Conservation (phyloP, 257 asterid species). For the Plantago major region DNA sequence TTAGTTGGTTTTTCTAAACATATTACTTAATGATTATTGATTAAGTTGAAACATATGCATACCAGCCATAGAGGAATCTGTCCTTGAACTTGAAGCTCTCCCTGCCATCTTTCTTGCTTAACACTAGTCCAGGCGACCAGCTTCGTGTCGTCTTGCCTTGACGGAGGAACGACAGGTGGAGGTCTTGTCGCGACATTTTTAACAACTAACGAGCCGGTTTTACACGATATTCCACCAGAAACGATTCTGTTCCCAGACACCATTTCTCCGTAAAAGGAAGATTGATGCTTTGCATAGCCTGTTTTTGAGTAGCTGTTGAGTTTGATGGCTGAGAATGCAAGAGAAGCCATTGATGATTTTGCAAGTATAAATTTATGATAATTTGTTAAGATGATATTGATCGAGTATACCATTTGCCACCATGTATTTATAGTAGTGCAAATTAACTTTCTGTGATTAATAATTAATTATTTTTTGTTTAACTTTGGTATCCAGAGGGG, state of each 20-base stretch:
- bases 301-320: conserved; percentile 13
- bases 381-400: conserved; percentile 2
- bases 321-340: conserved; percentile 32
- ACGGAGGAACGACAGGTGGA: conserved; percentile 29
- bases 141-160: conserved; percentile 26
- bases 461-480: background rate
- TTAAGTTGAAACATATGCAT: too few relatives aligned
- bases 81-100: conserved; percentile 83
- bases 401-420: conserved; percentile 7
- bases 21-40: background rate
- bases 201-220: conserved; percentile 18
- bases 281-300: conserved; percentile 18
- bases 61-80: conserved; percentile 91
- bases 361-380: background rate
- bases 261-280: conserved; percentile 16
- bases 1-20: too few relatives aligned
- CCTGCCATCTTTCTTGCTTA: conserved; percentile 83
- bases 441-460: background rate
- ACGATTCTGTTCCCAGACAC: background rate
- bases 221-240: background rate
- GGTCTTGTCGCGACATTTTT: conserved; percentile 44
- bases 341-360: conserved; percentile 47
- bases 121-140: conserved; percentile 86
- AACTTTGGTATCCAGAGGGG: conserved; percentile 46
- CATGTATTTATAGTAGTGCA: conserved; percentile 32